Evolutionary conservation across 164 flowering plant species (phyloP).

Genomic region (Sedum album): DNA sequence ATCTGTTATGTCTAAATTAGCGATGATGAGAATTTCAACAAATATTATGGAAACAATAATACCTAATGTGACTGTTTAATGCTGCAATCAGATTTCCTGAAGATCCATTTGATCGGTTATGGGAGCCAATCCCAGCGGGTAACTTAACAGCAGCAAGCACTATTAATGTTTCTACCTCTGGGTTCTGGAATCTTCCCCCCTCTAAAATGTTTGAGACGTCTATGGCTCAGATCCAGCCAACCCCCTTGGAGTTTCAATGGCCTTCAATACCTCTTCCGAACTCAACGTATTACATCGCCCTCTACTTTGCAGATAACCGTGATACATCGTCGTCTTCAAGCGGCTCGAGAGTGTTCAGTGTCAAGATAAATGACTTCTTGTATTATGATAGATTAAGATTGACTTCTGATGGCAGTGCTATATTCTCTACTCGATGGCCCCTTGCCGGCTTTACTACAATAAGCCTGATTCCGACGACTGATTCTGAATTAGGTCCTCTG

Average conservation of each 20-base stretch:
- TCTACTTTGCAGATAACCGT: constrained; percentile 57
- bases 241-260: constrained; percentile 58
- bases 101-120: constrained; percentile 72
- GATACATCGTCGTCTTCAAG: constrained; percentile 11
- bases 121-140: constrained; percentile 53
- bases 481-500: constrained; percentile 47
- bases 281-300: constrained; percentile 57
- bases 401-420: constrained; percentile 45
- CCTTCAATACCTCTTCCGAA: constrained; percentile 52
- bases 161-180: constrained; percentile 40
- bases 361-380: constrained; percentile 43
- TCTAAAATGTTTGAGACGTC: constrained; percentile 53
- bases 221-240: constrained; percentile 19
- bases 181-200: constrained; percentile 88
- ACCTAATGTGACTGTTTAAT: neutral
- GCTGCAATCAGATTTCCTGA: constrained; percentile 67
- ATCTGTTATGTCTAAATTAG: neutral
- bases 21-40: constrained; percentile 1
- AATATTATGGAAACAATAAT: neutral
- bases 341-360: constrained; percentile 30
- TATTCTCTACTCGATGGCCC: constrained; percentile 71
- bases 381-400: constrained; percentile 42
- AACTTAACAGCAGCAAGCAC: constrained; percentile 21
- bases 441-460: constrained; percentile 61
- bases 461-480: constrained; percentile 44